Evolutionary conservation across 2,329 filamentous ascomycete genomes (phyloP).

Genomic region (Exophiala aquamarina): DNA sequence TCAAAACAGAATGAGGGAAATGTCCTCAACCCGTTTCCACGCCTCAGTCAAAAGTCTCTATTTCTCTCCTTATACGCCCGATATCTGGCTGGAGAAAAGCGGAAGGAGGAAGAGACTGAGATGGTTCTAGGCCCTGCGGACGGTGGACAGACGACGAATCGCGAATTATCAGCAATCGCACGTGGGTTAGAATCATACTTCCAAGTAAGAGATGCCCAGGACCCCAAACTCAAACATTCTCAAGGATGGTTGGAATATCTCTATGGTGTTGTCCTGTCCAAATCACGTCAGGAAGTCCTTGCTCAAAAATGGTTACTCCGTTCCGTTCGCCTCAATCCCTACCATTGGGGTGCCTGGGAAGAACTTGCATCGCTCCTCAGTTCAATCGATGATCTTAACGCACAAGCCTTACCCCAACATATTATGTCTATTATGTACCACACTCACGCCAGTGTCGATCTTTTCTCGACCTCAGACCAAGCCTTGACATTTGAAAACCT

Average conservation of each 20-base stretch:
- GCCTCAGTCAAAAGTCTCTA: constrained; percentile 82
- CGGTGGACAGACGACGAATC: constrained; percentile 78
- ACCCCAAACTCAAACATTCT: constrained; percentile 25
- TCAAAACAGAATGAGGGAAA: constrained; percentile 36
- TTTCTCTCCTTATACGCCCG: constrained; percentile 93
- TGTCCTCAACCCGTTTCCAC: constrained; percentile 43
- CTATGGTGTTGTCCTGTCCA: constrained; percentile 86
- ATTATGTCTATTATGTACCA: constrained; percentile 95
- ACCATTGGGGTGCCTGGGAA: constrained; percentile 97
- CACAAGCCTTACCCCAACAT: constrained; percentile 69
- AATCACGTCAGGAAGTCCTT: constrained; percentile 82
- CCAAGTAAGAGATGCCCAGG: constrained; percentile 50
- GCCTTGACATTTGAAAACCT: constrained; percentile 23
- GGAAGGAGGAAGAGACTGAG: constrained; percentile 93
- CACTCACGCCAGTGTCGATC: constrained; percentile 83
- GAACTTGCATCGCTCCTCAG: constrained; percentile 81
- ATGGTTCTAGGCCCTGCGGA: constrained; percentile 96
- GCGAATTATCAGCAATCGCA: constrained; percentile 75
- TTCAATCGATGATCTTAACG: constrained; percentile 74
- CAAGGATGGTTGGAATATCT: constrained; percentile 87
- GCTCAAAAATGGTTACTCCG: constrained; percentile 84
- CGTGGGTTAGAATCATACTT: constrained; percentile 82
- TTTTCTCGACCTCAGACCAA: constrained; percentile 71
- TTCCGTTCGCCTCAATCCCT: constrained; percentile 85
- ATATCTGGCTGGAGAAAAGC: constrained; percentile 90